Conservation (phyloP, 805 yeast genomes). For the Kodamaea hsintzibuensis region DNA sequence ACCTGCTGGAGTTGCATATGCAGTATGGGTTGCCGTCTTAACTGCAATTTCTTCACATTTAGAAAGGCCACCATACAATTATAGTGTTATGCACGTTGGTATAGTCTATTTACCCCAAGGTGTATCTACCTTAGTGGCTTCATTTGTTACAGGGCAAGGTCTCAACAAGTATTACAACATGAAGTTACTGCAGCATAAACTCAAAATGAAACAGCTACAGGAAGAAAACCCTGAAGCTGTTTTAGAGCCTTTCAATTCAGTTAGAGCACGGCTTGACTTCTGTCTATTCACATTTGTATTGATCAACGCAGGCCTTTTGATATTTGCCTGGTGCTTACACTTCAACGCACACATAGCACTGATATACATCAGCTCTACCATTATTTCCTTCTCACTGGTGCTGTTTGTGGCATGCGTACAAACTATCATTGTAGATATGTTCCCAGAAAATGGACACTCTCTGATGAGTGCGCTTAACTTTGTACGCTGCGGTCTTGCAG, state of each 20-base stretch:
- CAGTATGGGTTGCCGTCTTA: slow-evolving; percentile 68
- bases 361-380: slow-evolving; percentile 56
- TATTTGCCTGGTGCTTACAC: slow-evolving; percentile 76
- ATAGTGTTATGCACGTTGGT: slow-evolving; percentile 61
- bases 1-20: slow-evolving; percentile 63
- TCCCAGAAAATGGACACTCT: slow-evolving; percentile 67
- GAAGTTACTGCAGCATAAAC: slow-evolving; percentile 15
- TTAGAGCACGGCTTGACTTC: slow-evolving; percentile 11
- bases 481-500: slow-evolving; percentile 72
- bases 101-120: slow-evolving; percentile 77
- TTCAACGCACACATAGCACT: slow-evolving; percentile 48
- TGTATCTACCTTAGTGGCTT: slow-evolving; percentile 58
- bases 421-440: slow-evolving; percentile 71
- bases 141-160: slow-evolving; percentile 56
- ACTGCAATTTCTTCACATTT: slow-evolving; percentile 66
- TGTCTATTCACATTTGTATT: slow-evolving; percentile 16
- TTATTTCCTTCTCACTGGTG: slow-evolving; percentile 57
- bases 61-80: slow-evolving; percentile 45
- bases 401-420: slow-evolving; percentile 56
- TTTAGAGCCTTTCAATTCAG: not conserved
- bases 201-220: not conserved
- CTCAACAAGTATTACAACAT: slow-evolving; percentile 53
- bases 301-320: slow-evolving; percentile 33
- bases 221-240: not conserved
- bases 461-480: slow-evolving; percentile 73